phyloP scores from a whole-genome alignment of 345 rosid genomes.

The Crucihimalaya himalaica region DNA sequence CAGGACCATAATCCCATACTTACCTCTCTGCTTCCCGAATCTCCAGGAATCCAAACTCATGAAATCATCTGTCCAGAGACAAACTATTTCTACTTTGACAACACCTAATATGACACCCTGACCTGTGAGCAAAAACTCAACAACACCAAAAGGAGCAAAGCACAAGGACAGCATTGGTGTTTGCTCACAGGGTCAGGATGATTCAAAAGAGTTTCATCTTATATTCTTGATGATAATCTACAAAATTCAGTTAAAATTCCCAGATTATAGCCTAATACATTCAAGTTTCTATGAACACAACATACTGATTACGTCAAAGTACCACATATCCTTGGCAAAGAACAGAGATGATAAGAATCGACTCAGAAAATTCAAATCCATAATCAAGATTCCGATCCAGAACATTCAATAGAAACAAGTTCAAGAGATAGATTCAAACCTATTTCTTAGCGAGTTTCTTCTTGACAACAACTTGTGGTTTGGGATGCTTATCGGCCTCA shows the following conservation, averaged over 20 bases:
- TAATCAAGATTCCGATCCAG: not conserved
- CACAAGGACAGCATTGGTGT: not conserved
- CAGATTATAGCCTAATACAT: not conserved
- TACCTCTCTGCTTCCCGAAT: not conserved
- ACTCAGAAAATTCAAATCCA: constrained; percentile 5
- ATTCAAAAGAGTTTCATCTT: not conserved
- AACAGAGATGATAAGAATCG: not conserved
- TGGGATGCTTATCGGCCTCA: constrained; percentile 80
- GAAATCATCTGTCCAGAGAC: not conserved
- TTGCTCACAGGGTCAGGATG: not conserved
- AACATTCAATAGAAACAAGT: not conserved
- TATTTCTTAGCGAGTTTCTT: constrained; percentile 67
- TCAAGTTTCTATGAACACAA: not conserved
- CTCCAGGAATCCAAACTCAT: not conserved
- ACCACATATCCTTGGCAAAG: not conserved
- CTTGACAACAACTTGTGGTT: constrained; percentile 60
- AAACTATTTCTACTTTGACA: not conserved
- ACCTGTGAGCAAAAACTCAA: no score
- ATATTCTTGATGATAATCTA: not conserved
- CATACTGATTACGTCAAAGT: not conserved
- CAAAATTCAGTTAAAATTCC: not conserved
- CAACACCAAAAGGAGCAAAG: not conserved
- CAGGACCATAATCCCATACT: not conserved
- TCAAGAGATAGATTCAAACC: not conserved
- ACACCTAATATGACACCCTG: no score